Evolutionary conservation across 306 rosid genomes (phyloP).

Genomic region (Biancaea sappan): DNA sequence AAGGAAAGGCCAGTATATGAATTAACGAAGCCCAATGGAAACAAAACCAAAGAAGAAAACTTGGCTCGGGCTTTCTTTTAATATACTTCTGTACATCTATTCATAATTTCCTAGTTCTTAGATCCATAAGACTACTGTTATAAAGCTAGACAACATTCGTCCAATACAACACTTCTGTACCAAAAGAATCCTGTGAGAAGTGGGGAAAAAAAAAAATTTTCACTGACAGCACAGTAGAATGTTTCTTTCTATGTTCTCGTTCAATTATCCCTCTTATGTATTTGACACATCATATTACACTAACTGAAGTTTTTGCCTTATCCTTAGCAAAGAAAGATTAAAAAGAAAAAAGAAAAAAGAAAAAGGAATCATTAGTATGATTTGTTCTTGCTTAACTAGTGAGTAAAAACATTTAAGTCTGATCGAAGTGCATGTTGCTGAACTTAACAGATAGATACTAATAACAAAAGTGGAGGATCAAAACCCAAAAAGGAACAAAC

Average conservation of each 20-base stretch:
- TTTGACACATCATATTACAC: neutral
- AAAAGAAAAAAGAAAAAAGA: neutral
- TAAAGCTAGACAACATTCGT: neutral
- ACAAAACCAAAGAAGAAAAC: no score
- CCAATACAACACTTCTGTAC: neutral
- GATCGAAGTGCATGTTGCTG: neutral
- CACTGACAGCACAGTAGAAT: neutral
- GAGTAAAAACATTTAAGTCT: neutral
- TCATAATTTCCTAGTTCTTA: neutral
- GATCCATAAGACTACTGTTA: neutral
- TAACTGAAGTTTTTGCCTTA: neutral
- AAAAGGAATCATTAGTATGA: neutral
- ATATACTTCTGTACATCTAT: neutral
- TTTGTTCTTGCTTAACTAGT: neutral
- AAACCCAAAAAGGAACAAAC: constrained; percentile 33
- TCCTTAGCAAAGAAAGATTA: neutral
- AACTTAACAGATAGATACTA: neutral
- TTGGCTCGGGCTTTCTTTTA: neutral
- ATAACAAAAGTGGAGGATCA: neutral
- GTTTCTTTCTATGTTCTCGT: neutral
- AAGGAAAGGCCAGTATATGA: neutral
- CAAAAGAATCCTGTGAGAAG: neutral
- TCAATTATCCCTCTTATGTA: neutral
- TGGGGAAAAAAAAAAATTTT: neutral
- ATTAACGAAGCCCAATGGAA: neutral